A percentile compares a stretch with the other conserved stretches of the same genome.
These are phyloP conservation scores for Neostapfia colusana DNA, from an alignment of 176 grass and related monocot genomes.

Conservation along the genomic window DNA sequence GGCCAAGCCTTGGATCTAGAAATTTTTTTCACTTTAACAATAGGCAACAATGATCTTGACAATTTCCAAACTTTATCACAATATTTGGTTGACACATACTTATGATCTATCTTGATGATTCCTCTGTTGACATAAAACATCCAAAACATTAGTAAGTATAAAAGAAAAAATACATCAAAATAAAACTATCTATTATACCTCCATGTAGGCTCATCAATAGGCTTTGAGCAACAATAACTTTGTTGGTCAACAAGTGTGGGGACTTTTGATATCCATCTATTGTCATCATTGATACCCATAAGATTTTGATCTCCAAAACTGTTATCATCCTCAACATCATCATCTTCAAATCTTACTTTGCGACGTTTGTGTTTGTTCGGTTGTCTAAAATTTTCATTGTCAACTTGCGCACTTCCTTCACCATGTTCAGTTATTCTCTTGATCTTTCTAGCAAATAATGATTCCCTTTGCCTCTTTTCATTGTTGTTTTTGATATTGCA, in stretches of 20 bases:
- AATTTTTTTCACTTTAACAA: slow-evolving; percentile 43
- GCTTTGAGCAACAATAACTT: background rate
- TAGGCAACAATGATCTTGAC: slow-evolving; percentile 25
- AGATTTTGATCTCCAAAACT: background rate
- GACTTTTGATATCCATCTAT: background rate
- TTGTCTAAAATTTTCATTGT: background rate
- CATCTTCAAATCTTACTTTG: background rate
- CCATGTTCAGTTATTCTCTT: background rate
- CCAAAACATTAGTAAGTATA: background rate
- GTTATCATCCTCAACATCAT: too few species aligned
- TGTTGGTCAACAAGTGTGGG: background rate
- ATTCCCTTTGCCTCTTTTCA: background rate
- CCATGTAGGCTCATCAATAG: slow-evolving; percentile 34
- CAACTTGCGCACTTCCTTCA: background rate
- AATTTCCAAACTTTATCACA: slow-evolving; percentile 53
- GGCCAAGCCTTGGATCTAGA: slow-evolving; percentile 52
- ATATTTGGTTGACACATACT: slow-evolving; percentile 52
- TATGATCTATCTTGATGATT: slow-evolving; percentile 37
- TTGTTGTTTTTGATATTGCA: background rate
- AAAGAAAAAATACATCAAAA: background rate
- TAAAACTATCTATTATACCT: slow-evolving; percentile 8
- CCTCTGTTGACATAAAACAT: slow-evolving; percentile 51
- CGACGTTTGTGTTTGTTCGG: background rate
- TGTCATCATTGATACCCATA: background rate
- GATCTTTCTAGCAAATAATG: background rate